Conservation (phyloP, 163 green algal genomes). For the Scenedesmus sp. region DNA sequence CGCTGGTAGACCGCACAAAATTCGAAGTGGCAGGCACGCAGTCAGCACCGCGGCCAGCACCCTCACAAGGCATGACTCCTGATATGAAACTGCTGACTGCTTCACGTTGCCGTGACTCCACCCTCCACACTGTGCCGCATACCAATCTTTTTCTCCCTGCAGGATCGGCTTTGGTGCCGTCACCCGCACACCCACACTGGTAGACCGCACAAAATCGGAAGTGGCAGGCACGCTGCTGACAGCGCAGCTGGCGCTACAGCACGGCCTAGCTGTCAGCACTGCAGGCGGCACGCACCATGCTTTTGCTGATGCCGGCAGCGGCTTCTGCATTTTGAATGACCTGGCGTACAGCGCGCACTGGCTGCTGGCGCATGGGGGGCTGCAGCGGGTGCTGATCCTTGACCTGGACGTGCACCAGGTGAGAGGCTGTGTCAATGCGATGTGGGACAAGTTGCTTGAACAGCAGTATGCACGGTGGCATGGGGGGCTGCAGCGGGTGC, state of each 20-base stretch:
- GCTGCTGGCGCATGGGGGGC: slow-evolving; percentile 71
- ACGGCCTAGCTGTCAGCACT: slow-evolving; percentile 88
- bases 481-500: slow-evolving; percentile 68
- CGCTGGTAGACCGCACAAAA: slow-evolving; percentile 83
- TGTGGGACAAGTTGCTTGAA: slow-evolving; percentile 63
- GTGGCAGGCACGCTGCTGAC: slow-evolving; percentile 90
- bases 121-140: neutral
- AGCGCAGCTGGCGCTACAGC: slow-evolving; percentile 83
- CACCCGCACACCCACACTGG: slow-evolving; percentile 65
- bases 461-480: slow-evolving; percentile 68
- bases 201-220: slow-evolving; percentile 79
- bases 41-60: slow-evolving; percentile 86
- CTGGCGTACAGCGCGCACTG: slow-evolving; percentile 77
- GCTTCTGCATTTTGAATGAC: slow-evolving; percentile 96
- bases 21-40: slow-evolving; percentile 83
- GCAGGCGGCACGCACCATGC: slow-evolving; percentile 91
- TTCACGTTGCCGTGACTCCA: neutral
- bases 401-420: slow-evolving; percentile 94
- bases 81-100: neutral
- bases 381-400: slow-evolving; percentile 80
- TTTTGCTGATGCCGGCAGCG: slow-evolving; percentile 74
- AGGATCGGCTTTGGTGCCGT: slow-evolving; percentile 85
- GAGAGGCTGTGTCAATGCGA: neutral
- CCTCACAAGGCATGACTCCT: neutral
- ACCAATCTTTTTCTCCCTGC: neutral